Conservation (phyloP, 78 protist genomes). For the Tieghemostelium lacteum region DNA sequence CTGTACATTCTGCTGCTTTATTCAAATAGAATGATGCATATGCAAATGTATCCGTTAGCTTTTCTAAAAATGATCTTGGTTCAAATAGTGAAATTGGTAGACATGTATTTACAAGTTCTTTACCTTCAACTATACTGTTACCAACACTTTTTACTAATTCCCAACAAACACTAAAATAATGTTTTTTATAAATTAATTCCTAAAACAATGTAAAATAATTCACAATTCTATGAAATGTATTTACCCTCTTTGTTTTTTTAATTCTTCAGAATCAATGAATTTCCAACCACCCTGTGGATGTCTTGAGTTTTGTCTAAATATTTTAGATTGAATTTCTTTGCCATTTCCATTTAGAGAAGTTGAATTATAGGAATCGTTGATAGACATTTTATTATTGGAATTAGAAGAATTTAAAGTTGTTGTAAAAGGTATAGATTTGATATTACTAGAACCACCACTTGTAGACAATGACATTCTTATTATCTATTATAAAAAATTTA, state of each 20-base stretch:
- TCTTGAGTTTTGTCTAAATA: constrained; percentile 64
- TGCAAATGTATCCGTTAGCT: constrained; percentile 69
- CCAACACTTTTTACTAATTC: constrained; percentile 74
- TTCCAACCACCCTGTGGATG: constrained; percentile 72
- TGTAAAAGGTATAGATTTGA: too few species aligned
- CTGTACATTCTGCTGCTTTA: constrained; percentile 50
- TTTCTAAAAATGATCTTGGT: constrained; percentile 83
- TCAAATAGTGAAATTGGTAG: constrained; percentile 86
- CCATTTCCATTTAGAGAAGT: constrained; percentile 24
- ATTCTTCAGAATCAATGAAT: constrained; percentile 40
- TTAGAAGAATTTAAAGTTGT: too few species aligned
- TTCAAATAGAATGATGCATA: constrained; percentile 66
- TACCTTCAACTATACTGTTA: constrained; percentile 75
- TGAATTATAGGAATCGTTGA: too few species aligned
- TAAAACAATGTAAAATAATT: background rate
- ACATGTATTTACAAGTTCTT: constrained; percentile 54
- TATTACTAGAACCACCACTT: too few species aligned
- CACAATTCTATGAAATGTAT: background rate
- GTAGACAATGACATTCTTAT: too few species aligned
- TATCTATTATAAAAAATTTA: too few species aligned
- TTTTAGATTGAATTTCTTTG: constrained; percentile 49
- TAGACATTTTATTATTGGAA: too few species aligned
- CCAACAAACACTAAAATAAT: constrained; percentile 58
- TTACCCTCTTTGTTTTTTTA: constrained; percentile 78
- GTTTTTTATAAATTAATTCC: background rate